Evolutionary conservation across 345 rosid genomes (phyloP), one percentile per base, ranked within the genome.

Genomic region (Dipteronia dyeriana): DNA sequence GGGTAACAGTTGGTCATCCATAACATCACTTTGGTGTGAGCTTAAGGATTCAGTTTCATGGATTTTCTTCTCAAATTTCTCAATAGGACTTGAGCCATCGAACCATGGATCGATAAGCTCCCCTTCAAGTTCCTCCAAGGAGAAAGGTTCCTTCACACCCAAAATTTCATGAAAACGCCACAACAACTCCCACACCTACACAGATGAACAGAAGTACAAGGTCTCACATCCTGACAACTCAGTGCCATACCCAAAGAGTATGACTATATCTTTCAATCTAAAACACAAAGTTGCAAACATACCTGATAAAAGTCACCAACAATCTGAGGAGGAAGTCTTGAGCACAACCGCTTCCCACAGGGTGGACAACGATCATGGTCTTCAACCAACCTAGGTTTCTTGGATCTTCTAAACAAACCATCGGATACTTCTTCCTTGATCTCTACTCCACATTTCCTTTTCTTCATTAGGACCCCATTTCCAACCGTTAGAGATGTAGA

Each of bases 271-370:
- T 31, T 79, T 69, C 49, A 72, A 80, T 64, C 26, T 11, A 11
- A 26, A 69, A 65, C 20, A 74, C 22, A 9, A 63, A 80, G 70
- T 60, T 66, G 76, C 31, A 73, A 17, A 53, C 68, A 29, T 87
- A 94, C 99, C 98, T 96, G 97, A 88, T 89, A 91, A 77, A 87
- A 85, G 83, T 96, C 99, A 73, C 97, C 99, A 86, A 86, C 88
- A 82, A 92, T 87, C 34, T 82, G 87, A 71, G 91, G 88, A 78
- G 96, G 91, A 84, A 94, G 86, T 86, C 88, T 89, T 82, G 79
- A 74, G 84, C 92, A 89, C 79, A 91, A 70, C 19, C 79, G 84
- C 81, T 83, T 92, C 82, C 99, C 98, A 16, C 87, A 70, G 76
- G 97, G 97, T 70, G 87, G 92, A 74, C 79, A 79, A 54, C 70